Percentiles rank a stretch among this genome's conserved stretches.
Evolutionary conservation across 768 basidiomycete genomes (phyloP).

Genomic region (Lentinula aciculospora): DNA sequence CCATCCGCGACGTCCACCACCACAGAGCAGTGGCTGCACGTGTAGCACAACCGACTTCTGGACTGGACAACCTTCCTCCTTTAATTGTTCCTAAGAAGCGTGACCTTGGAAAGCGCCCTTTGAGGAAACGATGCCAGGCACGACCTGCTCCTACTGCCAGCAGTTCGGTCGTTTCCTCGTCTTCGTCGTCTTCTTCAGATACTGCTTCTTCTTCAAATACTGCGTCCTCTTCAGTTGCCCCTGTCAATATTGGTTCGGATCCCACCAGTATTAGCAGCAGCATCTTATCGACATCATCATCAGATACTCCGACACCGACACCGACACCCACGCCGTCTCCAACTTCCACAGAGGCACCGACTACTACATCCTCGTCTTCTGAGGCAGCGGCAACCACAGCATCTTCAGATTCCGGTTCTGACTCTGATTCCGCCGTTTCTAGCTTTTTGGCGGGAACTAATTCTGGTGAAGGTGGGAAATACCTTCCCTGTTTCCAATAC

Average conservation of each 20-base stretch:
- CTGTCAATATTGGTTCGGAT: constrained; percentile 10
- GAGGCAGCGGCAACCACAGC: constrained; percentile 15
- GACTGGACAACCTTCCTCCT: constrained; percentile 13
- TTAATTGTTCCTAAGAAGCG: constrained; percentile 7
- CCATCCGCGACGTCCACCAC: constrained; percentile 29
- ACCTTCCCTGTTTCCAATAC: not conserved
- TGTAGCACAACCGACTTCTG: constrained; percentile 26
- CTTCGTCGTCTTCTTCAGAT: not conserved
- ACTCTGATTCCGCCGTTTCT: constrained; percentile 13
- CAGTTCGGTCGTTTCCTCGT: not conserved
- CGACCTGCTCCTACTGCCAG: constrained; percentile 8
- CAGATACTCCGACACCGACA: not conserved
- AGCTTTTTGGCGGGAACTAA: constrained; percentile 45
- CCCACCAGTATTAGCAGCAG: constrained; percentile 10
- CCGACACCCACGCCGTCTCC: constrained; percentile 8
- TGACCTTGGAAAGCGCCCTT: not conserved
- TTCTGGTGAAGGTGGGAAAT: constrained; percentile 36
- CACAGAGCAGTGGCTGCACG: constrained; percentile 41
- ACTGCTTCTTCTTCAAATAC: constrained; percentile 4
- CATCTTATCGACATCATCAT: constrained; percentile 7
- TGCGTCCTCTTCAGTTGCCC: constrained; percentile 5
- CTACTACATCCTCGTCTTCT: not conserved
- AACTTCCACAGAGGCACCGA: not conserved
- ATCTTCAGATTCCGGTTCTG: not conserved
- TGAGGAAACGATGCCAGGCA: constrained; percentile 11